These are phyloP conservation scores for Ophiocordyceps camponoti-leonardi DNA, from an alignment of 2,329 filamentous ascomycete species.

Conservation along the genomic window DNA sequence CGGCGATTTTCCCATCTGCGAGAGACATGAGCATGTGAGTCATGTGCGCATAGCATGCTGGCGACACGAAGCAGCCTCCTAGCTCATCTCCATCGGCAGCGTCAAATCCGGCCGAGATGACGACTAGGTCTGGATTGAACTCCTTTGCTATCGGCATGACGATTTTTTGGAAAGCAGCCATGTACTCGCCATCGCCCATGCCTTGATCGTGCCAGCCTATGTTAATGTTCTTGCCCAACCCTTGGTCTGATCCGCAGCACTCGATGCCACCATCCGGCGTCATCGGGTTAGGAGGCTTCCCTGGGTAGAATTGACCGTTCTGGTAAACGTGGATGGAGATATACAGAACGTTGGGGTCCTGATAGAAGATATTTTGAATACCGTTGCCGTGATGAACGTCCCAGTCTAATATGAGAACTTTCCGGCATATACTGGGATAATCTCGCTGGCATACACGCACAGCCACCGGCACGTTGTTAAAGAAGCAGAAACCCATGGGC, in stretches of 20 bases:
- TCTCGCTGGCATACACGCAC: slow-evolving; percentile 73
- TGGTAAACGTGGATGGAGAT: slow-evolving; percentile 86
- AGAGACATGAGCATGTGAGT: slow-evolving; percentile 98
- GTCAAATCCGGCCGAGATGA: slow-evolving; percentile 91
- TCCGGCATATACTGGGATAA: slow-evolving; percentile 66
- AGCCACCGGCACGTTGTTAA: slow-evolving; percentile 93
- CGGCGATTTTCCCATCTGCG: slow-evolving; percentile 73
- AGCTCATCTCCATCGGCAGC: slow-evolving; percentile 86
- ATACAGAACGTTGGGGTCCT: slow-evolving; percentile 88
- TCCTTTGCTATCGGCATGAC: slow-evolving; percentile 93
- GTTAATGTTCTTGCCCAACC: slow-evolving; percentile 46
- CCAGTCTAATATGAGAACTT: slow-evolving; percentile 89
- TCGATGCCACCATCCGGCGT: slow-evolving; percentile 44
- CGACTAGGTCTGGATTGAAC: slow-evolving; percentile 85
- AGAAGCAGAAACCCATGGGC: slow-evolving; percentile 90
- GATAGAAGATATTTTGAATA: slow-evolving; percentile 89
- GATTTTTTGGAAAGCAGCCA: slow-evolving; percentile 88
- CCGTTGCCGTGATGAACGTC: slow-evolving; percentile 74
- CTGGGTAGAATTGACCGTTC: slow-evolving; percentile 74
- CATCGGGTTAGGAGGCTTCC: slow-evolving; percentile 36
- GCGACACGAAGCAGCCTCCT: slow-evolving; percentile 83
- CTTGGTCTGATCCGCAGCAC: slow-evolving; percentile 36
- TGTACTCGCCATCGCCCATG: slow-evolving; percentile 94
- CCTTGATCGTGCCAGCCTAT: slow-evolving; percentile 52
- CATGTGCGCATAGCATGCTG: slow-evolving; percentile 91